These are phyloP conservation scores for Miscanthus lutarioriparius DNA, from an alignment of 176 grass and related monocot genomes.

Conservation along the genomic window DNA sequence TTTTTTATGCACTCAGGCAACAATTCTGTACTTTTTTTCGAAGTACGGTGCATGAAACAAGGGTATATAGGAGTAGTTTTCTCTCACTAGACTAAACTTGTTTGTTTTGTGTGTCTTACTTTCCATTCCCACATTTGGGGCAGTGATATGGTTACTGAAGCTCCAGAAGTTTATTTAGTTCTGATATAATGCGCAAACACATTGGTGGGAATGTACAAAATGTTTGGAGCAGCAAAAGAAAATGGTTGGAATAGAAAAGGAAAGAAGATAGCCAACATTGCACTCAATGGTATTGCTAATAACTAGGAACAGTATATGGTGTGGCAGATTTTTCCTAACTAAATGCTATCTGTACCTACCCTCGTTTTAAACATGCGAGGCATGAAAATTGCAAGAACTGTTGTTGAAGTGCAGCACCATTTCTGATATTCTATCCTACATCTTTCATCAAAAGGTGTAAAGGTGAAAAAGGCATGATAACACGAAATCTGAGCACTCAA, in stretches of 20 bases:
- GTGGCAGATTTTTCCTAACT: neutral
- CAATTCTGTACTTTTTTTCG: neutral
- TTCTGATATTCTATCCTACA: neutral
- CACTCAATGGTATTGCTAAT: neutral
- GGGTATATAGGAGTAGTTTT: neutral
- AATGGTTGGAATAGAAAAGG: neutral
- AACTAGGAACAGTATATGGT: neutral
- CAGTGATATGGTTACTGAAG: neutral
- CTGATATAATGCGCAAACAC: neutral
- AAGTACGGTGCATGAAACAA: neutral
- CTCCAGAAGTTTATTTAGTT: neutral
- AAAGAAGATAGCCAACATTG: neutral
- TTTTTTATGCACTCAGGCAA: neutral
- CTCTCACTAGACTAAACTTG: neutral
- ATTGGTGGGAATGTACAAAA: neutral
- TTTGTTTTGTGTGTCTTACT: neutral
- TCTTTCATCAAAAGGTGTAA: constrained; percentile 23
- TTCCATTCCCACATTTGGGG: neutral
- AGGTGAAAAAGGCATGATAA: constrained; percentile 1
- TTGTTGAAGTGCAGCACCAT: neutral
- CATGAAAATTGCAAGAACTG: constrained; percentile 16
- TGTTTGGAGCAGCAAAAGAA: neutral
- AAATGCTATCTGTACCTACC: neutral
- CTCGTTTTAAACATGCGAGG: neutral
- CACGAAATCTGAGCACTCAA: neutral